phyloP scores from a whole-genome alignment of 176 grass and related monocot genomes.

The Eremochloa ophiuroides region DNA sequence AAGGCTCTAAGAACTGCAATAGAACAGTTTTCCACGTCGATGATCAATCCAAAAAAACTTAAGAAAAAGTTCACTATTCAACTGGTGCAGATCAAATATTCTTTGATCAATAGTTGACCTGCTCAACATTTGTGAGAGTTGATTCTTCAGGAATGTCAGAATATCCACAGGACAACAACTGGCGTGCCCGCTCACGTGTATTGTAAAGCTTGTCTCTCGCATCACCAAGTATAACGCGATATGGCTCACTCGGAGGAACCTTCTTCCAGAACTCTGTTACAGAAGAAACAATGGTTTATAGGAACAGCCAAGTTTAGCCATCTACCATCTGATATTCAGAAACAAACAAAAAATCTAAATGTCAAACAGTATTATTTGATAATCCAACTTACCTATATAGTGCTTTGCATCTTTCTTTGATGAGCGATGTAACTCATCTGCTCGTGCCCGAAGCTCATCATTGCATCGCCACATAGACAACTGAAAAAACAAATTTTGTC shows the following conservation, averaged over 20 bases:
- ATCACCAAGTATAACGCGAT: constrained; percentile 44
- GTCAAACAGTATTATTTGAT: not conserved
- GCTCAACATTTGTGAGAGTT: constrained; percentile 26
- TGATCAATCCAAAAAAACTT: not conserved
- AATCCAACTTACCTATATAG: constrained; percentile 38
- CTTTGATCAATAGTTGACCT: constrained; percentile 9
- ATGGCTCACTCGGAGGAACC: constrained; percentile 39
- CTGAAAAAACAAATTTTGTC: constrained; percentile 19
- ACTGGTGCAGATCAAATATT: not conserved
- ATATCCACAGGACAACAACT: constrained; percentile 41
- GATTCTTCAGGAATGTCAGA: constrained; percentile 47
- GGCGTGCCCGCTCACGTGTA: constrained; percentile 31
- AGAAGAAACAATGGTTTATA: not conserved
- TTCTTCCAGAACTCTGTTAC: constrained; percentile 49
- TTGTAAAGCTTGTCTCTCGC: constrained; percentile 45
- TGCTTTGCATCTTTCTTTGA: constrained; percentile 45
- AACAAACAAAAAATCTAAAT: not conserved
- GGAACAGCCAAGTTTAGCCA: not conserved
- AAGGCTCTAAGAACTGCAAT: constrained; percentile 38
- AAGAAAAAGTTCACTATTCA: not conserved
- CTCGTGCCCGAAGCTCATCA: constrained; percentile 46
- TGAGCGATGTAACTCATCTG: constrained; percentile 31
- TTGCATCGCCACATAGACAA: constrained; percentile 83
- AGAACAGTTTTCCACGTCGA: not conserved
- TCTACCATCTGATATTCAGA: not conserved